Evolutionary conservation across 1,284 basidiomycete species (phyloP), one percentile per base, ranked within the genome.

Genomic region (Fomitopsis pinicola): DNA sequence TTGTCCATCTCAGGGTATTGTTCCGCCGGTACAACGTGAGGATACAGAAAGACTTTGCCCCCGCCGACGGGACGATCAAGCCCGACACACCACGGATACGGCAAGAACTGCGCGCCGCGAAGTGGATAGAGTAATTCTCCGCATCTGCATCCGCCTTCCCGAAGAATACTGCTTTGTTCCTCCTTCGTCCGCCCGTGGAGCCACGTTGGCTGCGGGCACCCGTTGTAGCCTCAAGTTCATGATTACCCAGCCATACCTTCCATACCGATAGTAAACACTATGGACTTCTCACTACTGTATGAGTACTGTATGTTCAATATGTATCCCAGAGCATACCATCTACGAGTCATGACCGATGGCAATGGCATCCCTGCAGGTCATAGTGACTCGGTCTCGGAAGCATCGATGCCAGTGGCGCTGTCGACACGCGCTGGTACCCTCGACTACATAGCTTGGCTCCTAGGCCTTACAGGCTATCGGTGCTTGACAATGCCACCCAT

Each of bases 11-110:
- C 38, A 45, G 30, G 22, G 59, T 61, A 19, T 30, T 55, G n/a
- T 58, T 55, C 57, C 48, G 53, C 36, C 56, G 55, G 15, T 52
- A 58, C 12, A 40, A 40, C 26, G 45, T 57, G 33, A 54, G 52
- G 35, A 54, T 54, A 38, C 52, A 58, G 45, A 52, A 26, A 28
- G 35, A 40, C 15, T 48, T 58, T 19, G 44, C 57, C 17, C 60
- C 60, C 30, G 10, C 45, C 9, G 60, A 62, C 44, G 60, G 60
- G 22, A 42, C 38, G 17, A 58, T 62, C 26, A 62, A 62, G 28
- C 60, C 48, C 10, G 60, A 62, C 30, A 62, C 60, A 19, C 50
- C 50, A 26, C 33, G 52, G 3, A 52, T 62, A 33, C 60, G 56
- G 4, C 19, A 55, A 22, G 35, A 45, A 40, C 33, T 62, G n/a